Conservation (phyloP, 1,284 basidiomycete genomes). For the Cutaneotrichosporon daszewskae region DNA sequence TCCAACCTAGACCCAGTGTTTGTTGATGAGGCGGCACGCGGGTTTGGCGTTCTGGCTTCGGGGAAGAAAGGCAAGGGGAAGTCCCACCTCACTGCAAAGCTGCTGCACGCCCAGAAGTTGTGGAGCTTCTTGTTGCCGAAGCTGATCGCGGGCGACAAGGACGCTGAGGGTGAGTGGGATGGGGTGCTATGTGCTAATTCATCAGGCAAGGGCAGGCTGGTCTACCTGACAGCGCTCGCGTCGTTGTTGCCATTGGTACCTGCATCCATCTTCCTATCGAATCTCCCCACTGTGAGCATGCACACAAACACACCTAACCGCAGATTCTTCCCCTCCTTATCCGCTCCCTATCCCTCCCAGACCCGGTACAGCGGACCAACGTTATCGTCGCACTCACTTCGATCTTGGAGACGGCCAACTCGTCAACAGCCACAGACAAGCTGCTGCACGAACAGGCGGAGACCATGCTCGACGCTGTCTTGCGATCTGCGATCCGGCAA, state of each 20-base stretch:
- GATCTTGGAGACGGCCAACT: slow-evolving; percentile 60
- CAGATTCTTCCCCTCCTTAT: slow-evolving; percentile 85
- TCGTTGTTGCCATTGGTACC: slow-evolving; percentile 76
- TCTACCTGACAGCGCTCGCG: slow-evolving; percentile 76
- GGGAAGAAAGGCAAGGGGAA: slow-evolving; percentile 56
- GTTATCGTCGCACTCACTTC: slow-evolving; percentile 74
- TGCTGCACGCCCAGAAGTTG: slow-evolving; percentile 79
- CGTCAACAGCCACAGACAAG: slow-evolving; percentile 39
- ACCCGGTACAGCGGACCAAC: slow-evolving; percentile 65
- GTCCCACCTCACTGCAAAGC: slow-evolving; percentile 58
- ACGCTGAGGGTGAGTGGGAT: slow-evolving; percentile 21
- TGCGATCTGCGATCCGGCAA: slow-evolving; percentile 53
- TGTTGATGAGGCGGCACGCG: slow-evolving; percentile 57
- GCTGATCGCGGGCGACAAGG: slow-evolving; percentile 58
- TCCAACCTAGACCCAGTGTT: slow-evolving; percentile 39
- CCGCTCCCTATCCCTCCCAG: slow-evolving; percentile 71
- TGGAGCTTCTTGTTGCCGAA: slow-evolving; percentile 68
- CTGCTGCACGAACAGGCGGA: slow-evolving; percentile 63
- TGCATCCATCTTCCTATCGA: slow-evolving; percentile 60
- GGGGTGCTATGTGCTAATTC: neutral
- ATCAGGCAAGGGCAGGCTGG: slow-evolving; percentile 29
- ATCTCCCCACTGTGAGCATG: slow-evolving; percentile 60
- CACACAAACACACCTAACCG: neutral
- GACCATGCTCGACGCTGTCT: slow-evolving; percentile 64
- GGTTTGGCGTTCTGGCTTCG: slow-evolving; percentile 61